These are phyloP conservation scores for Moricandia moricandioides DNA, from an alignment of 345 rosid species.

Conservation along the genomic window DNA sequence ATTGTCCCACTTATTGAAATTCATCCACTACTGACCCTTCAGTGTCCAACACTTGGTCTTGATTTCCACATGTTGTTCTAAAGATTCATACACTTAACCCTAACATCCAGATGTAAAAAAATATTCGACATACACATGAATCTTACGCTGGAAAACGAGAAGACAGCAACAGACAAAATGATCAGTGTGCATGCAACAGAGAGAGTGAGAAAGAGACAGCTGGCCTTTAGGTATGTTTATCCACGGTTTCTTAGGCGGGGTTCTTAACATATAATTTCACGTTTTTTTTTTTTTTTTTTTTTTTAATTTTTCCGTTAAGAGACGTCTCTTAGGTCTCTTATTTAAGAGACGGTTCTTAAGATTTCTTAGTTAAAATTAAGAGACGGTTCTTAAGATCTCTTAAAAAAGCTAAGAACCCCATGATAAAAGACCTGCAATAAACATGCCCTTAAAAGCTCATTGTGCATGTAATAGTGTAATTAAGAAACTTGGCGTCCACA, in stretches of 20 bases:
- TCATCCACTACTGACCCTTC: background rate
- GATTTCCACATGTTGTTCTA: constrained; percentile 19
- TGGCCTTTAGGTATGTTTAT: too few relatives aligned
- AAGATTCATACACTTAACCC: constrained; percentile 9
- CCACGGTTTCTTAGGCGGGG: too few relatives aligned
- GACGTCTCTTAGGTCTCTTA: too few relatives aligned
- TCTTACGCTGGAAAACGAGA: background rate
- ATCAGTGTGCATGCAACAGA: background rate
- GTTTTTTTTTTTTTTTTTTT: too few relatives aligned
- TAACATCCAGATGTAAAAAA: constrained; percentile 9
- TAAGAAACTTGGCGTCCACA: background rate
- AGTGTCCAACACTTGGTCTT: constrained; percentile 8
- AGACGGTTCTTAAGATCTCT: too few relatives aligned
- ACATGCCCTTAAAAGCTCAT: background rate
- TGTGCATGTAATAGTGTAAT: constrained; percentile 7
- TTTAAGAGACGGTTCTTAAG: too few relatives aligned
- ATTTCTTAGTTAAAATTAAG: too few relatives aligned
- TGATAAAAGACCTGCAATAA: too few relatives aligned
- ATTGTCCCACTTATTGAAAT: background rate
- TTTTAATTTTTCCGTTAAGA: too few relatives aligned
- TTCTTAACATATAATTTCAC: too few relatives aligned
- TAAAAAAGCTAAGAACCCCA: too few relatives aligned
- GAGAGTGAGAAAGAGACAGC: background rate
- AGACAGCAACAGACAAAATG: background rate
- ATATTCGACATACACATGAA: constrained; percentile 4